phyloP scores from a whole-genome alignment of 2,329 filamentous ascomycete species.

The Geosmithia putterillii region DNA sequence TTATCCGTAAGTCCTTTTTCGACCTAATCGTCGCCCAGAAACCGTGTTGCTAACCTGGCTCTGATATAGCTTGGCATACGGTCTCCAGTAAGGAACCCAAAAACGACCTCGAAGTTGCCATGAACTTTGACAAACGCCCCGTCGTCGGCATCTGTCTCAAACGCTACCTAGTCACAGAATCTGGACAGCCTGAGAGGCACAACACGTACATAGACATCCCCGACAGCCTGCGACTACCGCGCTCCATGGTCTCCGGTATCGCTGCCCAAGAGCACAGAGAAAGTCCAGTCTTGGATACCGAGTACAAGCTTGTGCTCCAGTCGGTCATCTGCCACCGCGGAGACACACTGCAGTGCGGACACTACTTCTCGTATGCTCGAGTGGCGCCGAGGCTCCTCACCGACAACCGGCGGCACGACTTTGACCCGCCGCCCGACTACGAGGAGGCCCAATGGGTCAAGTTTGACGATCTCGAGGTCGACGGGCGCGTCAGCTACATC shows the following conservation, averaged over 20 bases:
- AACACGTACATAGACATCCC: slow-evolving; percentile 88
- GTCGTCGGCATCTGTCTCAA: slow-evolving; percentile 90
- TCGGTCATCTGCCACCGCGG: slow-evolving; percentile 89
- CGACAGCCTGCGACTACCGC: slow-evolving; percentile 64
- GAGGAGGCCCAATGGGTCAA: slow-evolving; percentile 72
- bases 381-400: slow-evolving; percentile 53
- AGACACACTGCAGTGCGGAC: slow-evolving; percentile 72
- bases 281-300: slow-evolving; percentile 55
- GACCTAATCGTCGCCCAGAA: background rate
- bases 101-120: slow-evolving; percentile 71
- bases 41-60: slow-evolving; percentile 16
- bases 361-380: slow-evolving; percentile 80
- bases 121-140: slow-evolving; percentile 74
- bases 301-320: slow-evolving; percentile 86
- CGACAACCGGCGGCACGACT: slow-evolving; percentile 43
- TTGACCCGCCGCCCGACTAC: slow-evolving; percentile 51
- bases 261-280: slow-evolving; percentile 23
- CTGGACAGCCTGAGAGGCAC: slow-evolving; percentile 57
- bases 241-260: slow-evolving; percentile 65
- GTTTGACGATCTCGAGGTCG: slow-evolving; percentile 71
- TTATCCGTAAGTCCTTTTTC: slow-evolving; percentile 58
- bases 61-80: slow-evolving; percentile 75
- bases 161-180: slow-evolving; percentile 61
- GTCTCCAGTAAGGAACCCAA: slow-evolving; percentile 35
- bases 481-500: slow-evolving; percentile 56